phyloP scores from a whole-genome alignment of 495 filamentous ascomycete species.

The Xylaria acuta region DNA sequence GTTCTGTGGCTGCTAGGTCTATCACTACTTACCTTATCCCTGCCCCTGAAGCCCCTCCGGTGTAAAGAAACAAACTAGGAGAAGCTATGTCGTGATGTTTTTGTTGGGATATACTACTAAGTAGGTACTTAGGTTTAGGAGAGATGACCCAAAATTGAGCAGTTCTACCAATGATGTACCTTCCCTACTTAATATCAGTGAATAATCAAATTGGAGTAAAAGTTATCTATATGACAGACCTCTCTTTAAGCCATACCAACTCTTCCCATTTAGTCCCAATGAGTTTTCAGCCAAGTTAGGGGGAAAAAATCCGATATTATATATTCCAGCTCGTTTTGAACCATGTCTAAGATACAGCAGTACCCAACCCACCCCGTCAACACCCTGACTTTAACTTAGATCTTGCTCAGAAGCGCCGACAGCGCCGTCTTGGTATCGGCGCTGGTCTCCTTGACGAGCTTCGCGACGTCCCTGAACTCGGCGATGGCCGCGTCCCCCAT shows the following conservation, averaged over 20 bases:
- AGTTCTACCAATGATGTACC: not conserved
- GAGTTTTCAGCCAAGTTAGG: not conserved
- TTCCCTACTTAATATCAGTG: not conserved
- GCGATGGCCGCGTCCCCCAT: slow-evolving; percentile 82
- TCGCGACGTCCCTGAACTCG: slow-evolving; percentile 76
- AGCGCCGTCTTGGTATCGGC: slow-evolving; percentile 69
- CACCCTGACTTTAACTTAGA: slow-evolving; percentile 46
- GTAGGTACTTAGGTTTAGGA: slow-evolving; percentile 4
- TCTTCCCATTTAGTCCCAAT: not conserved
- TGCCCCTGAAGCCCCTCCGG: slow-evolving; percentile 23
- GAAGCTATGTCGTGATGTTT: not conserved
- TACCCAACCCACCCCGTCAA: not conserved
- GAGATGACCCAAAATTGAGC: not conserved
- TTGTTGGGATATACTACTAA: not conserved
- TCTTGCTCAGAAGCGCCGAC: slow-evolving; percentile 68
- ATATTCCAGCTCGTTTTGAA: not conserved
- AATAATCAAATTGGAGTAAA: not conserved
- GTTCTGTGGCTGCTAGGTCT: slow-evolving; percentile 45
- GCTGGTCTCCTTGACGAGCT: slow-evolving; percentile 79
- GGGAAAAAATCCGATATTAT: not conserved
- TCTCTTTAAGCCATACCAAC: not conserved
- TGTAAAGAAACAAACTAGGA: slow-evolving; percentile 6
- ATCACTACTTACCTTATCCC: slow-evolving; percentile 47
- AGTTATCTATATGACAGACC: not conserved
- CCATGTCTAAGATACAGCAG: not conserved